Conservation (phyloP, 306 rosid genomes). For the Carpinus fangiana region DNA sequence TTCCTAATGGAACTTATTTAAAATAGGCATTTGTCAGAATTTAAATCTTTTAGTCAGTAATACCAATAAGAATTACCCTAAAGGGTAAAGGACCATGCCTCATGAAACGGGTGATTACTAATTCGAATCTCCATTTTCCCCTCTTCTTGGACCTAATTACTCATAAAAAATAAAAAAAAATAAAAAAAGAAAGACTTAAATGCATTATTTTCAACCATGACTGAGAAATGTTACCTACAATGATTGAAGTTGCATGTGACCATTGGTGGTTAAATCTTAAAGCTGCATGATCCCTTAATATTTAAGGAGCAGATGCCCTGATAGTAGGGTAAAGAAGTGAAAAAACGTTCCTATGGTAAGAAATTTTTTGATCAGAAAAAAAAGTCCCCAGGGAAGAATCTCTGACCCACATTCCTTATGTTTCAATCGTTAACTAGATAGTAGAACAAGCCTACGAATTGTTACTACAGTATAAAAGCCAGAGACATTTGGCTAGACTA, state of each 20-base stretch:
- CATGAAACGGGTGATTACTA: too few species aligned
- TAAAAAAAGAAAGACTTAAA: not conserved
- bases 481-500: not conserved
- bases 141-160: too few species aligned
- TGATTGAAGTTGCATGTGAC: not conserved
- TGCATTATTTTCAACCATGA: not conserved
- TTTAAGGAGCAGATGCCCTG: not conserved
- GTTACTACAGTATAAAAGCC: not conserved
- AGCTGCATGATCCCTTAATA: not conserved
- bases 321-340: not conserved
- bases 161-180: not conserved
- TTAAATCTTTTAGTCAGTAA: not conserved
- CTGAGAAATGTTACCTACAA: not conserved
- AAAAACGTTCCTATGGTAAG: not conserved
- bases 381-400: not conserved
- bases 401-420: not conserved
- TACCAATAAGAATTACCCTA: not conserved
- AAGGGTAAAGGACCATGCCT: too few species aligned
- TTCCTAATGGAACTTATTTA: not conserved
- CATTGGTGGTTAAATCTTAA: not conserved
- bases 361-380: not conserved
- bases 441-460: not conserved
- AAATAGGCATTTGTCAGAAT: not conserved
- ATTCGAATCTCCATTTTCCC: too few species aligned
- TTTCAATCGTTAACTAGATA: not conserved